A percentile compares a stretch with the other conserved stretches of the same genome.
Conservation (phyloP, 1,284 basidiomycete genomes). For the Papiliotrema laurentii region DNA sequence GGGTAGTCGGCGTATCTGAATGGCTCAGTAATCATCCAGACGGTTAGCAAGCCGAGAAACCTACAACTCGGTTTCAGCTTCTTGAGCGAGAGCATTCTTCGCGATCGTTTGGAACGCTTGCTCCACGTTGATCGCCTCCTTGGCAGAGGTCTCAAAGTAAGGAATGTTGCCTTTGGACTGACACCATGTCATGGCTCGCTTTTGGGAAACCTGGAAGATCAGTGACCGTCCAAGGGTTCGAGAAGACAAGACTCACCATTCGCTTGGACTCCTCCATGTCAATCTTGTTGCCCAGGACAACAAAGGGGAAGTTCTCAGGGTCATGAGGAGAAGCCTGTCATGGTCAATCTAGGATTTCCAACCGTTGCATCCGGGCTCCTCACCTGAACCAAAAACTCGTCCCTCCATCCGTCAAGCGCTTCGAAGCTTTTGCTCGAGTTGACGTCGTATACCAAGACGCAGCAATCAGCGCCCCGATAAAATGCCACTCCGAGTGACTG, state of each 20-base stretch:
- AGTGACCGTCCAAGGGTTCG: neutral
- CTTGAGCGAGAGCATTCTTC: slow-evolving; percentile 96
- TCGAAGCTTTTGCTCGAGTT: slow-evolving; percentile 99
- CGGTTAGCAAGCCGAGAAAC: slow-evolving; percentile 30
- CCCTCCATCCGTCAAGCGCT: slow-evolving; percentile 89
- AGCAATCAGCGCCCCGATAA: slow-evolving; percentile 98
- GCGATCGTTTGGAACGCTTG: slow-evolving; percentile 99
- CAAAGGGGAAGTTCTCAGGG: slow-evolving; percentile 98
- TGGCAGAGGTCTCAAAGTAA: slow-evolving; percentile 99
- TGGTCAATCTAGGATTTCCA: neutral
- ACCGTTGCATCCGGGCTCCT: no score
- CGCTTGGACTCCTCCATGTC: slow-evolving; percentile 99
- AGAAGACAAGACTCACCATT: slow-evolving; percentile 60
- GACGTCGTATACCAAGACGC: slow-evolving; percentile 98
- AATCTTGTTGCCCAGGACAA: slow-evolving; percentile 99
- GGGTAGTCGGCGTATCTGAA: slow-evolving; percentile 94
- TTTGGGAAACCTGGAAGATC: slow-evolving; percentile 79
- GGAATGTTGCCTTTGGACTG: slow-evolving; percentile 99
- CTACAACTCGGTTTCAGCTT: slow-evolving; percentile 90
- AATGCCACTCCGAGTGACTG: slow-evolving; percentile 98
- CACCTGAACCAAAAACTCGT: slow-evolving; percentile 87
- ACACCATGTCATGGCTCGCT: slow-evolving; percentile 99
- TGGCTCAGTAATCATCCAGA: neutral
- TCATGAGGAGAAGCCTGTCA: slow-evolving; percentile 93
- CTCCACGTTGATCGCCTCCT: slow-evolving; percentile 99